Conservation (phyloP, 169 alveolate genomes). For the Plasmodium cynomolgi region DNA sequence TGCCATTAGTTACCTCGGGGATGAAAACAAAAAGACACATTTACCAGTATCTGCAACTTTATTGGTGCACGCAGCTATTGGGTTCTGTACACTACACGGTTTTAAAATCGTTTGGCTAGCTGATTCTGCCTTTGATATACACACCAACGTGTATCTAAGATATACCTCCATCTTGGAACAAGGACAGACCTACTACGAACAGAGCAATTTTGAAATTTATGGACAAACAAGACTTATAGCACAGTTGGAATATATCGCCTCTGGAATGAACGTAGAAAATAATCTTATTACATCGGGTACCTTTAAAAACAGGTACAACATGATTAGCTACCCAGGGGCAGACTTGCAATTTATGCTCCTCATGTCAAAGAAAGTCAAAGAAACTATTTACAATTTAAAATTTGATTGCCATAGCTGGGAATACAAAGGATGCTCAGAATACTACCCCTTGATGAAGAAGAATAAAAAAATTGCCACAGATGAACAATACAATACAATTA, state of each 20-base stretch:
- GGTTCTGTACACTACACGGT: constrained; percentile 80
- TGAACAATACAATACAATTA: constrained; percentile 29
- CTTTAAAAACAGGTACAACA: constrained; percentile 44
- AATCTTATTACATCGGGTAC: constrained; percentile 41
- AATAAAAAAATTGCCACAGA: neutral
- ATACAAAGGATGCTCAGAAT: constrained; percentile 73
- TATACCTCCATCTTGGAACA: constrained; percentile 77
- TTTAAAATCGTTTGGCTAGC: constrained; percentile 80
- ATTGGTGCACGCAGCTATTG: constrained; percentile 74
- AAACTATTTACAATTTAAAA: constrained; percentile 69
- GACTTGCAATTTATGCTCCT: constrained; percentile 39
- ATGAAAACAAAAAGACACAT: constrained; percentile 67
- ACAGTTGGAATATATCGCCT: constrained; percentile 73
- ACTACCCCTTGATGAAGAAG: constrained; percentile 77
- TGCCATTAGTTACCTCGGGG: constrained; percentile 81
- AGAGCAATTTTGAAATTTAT: constrained; percentile 77
- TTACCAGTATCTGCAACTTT: constrained; percentile 73
- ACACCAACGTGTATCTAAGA: constrained; percentile 76
- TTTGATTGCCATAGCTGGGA: constrained; percentile 77
- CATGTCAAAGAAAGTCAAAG: constrained; percentile 68
- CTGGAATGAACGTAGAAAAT: constrained; percentile 74
- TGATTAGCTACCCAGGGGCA: constrained; percentile 61
- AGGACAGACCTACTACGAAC: constrained; percentile 78
- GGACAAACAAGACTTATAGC: constrained; percentile 77
- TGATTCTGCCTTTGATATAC: constrained; percentile 79